phyloP scores from a whole-genome alignment of 1,139 yeast species.

The Blastobotrys capitulatus region DNA sequence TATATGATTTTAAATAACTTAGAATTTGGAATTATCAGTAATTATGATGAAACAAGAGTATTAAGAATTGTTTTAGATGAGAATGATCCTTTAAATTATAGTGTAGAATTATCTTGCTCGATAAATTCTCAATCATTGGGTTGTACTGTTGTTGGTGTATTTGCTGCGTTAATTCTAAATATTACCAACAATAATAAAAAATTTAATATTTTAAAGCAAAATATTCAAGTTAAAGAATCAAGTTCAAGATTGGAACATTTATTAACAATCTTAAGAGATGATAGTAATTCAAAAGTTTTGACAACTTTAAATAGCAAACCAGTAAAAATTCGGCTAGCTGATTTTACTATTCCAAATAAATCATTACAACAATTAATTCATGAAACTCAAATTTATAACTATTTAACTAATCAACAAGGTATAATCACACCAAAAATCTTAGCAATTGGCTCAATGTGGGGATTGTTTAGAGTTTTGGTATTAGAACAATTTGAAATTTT shows the following conservation, averaged over 20 bases:
- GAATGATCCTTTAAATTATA: background rate
- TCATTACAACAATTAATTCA: background rate
- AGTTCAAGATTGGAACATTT: background rate
- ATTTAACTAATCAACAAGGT: slow-evolving; percentile 2
- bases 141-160: slow-evolving; percentile 3
- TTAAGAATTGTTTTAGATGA: background rate
- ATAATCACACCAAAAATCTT: background rate
- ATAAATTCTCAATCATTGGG: background rate
- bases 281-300: background rate
- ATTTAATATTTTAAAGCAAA: background rate
- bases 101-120: background rate
- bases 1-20: slow-evolving; percentile 4
- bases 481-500: slow-evolving; percentile 1
- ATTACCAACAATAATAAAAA: background rate
- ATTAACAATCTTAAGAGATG: background rate
- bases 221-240: background rate
- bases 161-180: background rate
- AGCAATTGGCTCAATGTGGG: slow-evolving; percentile 4
- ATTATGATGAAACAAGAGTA: slow-evolving; percentile 1
- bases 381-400: slow-evolving; percentile 3
- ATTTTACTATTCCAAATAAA: slow-evolving; percentile 4
- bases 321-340: background rate
- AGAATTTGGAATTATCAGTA: slow-evolving; percentile 1
- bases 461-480: slow-evolving; percentile 4
- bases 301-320: background rate